These are phyloP conservation scores for Hanseniaspora lindneri DNA, from an alignment of 805 yeast genomes.

Conservation along the genomic window DNA sequence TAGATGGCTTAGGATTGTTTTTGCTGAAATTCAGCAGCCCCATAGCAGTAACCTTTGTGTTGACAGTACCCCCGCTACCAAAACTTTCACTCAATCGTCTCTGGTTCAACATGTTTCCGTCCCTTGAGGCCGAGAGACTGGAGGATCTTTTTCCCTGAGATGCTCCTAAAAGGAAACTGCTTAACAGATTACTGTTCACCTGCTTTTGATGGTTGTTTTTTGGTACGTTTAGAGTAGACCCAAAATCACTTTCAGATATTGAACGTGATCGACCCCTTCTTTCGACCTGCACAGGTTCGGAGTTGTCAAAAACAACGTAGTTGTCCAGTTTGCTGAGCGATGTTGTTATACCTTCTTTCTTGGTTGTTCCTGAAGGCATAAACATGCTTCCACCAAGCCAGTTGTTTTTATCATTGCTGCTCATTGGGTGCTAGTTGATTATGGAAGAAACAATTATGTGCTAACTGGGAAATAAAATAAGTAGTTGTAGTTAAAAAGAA, in stretches of 20 bases:
- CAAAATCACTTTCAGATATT: conserved; percentile 6
- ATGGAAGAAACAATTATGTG: too few relatives aligned
- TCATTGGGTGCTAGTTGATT: background rate
- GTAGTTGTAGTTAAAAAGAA: too few relatives aligned
- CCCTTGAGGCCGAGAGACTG: conserved; percentile 13
- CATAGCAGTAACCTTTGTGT: conserved; percentile 3
- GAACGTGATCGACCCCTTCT: conserved; percentile 14
- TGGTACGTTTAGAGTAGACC: conserved; percentile 1
- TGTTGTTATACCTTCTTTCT: conserved; percentile 1
- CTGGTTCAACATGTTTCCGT: conserved; percentile 3
- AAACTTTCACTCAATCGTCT: conserved; percentile 14
- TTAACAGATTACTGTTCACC: conserved; percentile 2
- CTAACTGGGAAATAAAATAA: too few relatives aligned
- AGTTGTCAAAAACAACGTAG: background rate
- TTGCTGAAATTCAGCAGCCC: conserved; percentile 9
- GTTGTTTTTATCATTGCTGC: background rate
- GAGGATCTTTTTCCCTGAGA: conserved; percentile 14
- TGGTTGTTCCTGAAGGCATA: background rate
- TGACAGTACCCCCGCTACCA: background rate
- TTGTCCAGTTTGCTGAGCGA: conserved; percentile 13
- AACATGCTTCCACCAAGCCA: conserved; percentile 8
- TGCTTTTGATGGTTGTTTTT: conserved; percentile 3
- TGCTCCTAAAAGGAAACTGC: conserved; percentile 11
- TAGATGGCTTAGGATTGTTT: background rate
- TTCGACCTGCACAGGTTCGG: conserved; percentile 1